A percentile compares a stretch with the other conserved stretches of the same genome.
phyloP scores from a whole-genome alignment of 2,329 filamentous ascomycete species.

The Aspergillus udagawae region DNA sequence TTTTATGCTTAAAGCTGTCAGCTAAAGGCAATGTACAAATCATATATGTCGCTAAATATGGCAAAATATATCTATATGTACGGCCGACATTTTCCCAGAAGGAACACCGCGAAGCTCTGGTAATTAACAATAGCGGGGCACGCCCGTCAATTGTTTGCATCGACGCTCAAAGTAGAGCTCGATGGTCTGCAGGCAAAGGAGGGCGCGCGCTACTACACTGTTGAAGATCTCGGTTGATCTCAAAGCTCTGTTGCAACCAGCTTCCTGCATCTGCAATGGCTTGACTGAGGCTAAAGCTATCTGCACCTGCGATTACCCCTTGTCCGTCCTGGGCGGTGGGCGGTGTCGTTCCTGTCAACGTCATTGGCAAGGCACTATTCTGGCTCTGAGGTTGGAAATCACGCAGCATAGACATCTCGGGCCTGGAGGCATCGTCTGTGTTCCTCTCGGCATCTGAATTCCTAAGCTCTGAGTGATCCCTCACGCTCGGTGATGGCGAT shows the following conservation, averaged over 20 bases:
- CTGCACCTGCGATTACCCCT: constrained; percentile 22
- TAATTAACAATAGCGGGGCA: background rate
- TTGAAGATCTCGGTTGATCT: constrained; percentile 34
- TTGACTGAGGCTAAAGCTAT: constrained; percentile 41
- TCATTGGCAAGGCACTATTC: constrained; percentile 25
- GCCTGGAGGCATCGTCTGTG: constrained; percentile 6
- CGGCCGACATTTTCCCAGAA: too few species aligned
- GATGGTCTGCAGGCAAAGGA: constrained; percentile 10
- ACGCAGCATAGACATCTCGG: constrained; percentile 1
- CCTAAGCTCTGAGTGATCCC: background rate
- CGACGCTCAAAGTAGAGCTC: constrained; percentile 11
- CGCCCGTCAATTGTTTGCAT: constrained; percentile 4
- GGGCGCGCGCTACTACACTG: constrained; percentile 7
- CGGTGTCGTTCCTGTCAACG: constrained; percentile 29
- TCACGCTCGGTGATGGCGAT: background rate
- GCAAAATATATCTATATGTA: background rate
- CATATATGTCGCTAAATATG: background rate
- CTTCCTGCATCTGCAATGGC: constrained; percentile 45
- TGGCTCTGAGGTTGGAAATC: constrained; percentile 12
- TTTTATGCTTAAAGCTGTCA: background rate
- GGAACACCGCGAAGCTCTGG: background rate
- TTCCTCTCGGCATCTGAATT: constrained; percentile 1
- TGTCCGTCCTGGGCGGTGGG: constrained; percentile 35
- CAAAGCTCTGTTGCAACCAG: constrained; percentile 43
- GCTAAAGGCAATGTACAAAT: background rate